Base-by-base conservation (phyloP, 1,284 basidiomycete species). In the Takashimella tepidaria region DNA sequence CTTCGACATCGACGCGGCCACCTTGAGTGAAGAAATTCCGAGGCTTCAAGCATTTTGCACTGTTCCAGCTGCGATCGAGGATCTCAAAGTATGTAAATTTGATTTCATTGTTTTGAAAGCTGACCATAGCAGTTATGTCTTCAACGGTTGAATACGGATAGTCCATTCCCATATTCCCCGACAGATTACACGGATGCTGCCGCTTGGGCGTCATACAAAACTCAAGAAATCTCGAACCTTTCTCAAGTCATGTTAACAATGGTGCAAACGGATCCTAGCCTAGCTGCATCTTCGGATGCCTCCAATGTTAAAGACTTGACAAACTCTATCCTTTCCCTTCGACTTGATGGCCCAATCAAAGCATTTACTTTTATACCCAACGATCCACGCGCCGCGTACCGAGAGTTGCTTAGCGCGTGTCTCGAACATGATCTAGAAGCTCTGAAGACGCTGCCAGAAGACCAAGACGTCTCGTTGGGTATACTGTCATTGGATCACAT, bases 381-480 rank as follows among this genome's bases (percentile, higher is more conserved):
- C 3, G 90, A 91, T 68, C 88, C 93, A 3, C 84, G 83, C 64
- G 85, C 83, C 57, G 88, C 83, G 67, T 98, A 96, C 78, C 84
- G 84, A 60, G 82, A 88, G 6, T 80, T 98, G 3, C 80, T 98
- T 23, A 87, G 89, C 64, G 79, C 84, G 50, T 95, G 92, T 68
- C 82, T 99, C 45, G 81, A 87, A 31, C 81, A 82, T 43, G 96
- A 99, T 72, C 79, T 98, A 48, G 89, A 93, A 67, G 83, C 86
- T 37, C 92, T 98, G 85, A 80, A 88, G 55, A 85, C 87, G 45
- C 85, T 97, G 31, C 87, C 92, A 27, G 95, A 97, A 62, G 89
- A 92, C 64, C 91, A 98, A 62, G 92, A 98, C 76, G 95, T 99
- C 3, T 91, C 92, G 1, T 78, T 98, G 26, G 89, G 89, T 10